Evolutionary conservation across 176 grass and related monocot genomes (phyloP).

Genomic region (Thinopyrum elongatum): DNA sequence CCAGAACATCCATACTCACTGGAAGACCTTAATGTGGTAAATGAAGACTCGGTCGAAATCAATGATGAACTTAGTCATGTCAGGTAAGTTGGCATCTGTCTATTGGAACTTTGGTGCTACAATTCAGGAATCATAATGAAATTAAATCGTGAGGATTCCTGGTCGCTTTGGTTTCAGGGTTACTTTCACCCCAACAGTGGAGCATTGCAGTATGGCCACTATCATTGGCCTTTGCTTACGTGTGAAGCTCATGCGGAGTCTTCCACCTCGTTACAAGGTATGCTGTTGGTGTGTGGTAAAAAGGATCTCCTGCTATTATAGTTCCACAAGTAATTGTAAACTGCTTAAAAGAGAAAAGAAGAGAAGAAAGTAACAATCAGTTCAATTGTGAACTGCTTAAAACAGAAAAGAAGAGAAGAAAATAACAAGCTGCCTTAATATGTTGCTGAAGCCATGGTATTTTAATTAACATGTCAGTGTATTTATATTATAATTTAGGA

Average conservation of each 20-base stretch:
- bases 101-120: background rate
- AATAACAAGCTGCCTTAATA: background rate
- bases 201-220: constrained; percentile 96
- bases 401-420: background rate
- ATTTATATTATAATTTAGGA: background rate
- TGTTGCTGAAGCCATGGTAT: background rate
- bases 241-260: constrained; percentile 89
- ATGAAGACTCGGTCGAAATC: constrained; percentile 73
- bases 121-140: background rate
- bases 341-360: background rate
- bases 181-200: constrained; percentile 87
- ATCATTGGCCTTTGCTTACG: constrained; percentile 92
- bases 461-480: background rate
- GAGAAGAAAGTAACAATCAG: background rate
- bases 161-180: constrained; percentile 55
- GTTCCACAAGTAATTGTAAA: background rate
- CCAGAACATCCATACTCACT: constrained; percentile 93
- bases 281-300: background rate
- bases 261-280: constrained; percentile 94
- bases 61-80: constrained; percentile 62
- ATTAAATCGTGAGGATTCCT: background rate
- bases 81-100: constrained; percentile 44
- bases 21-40: constrained; percentile 91
- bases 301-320: background rate
- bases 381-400: background rate